A percentile compares a stretch with the other conserved stretches of the same genome.
These are phyloP conservation scores for Lyophyllum semitale DNA, from an alignment of 768 basidiomycete genomes.

Conservation along the genomic window DNA sequence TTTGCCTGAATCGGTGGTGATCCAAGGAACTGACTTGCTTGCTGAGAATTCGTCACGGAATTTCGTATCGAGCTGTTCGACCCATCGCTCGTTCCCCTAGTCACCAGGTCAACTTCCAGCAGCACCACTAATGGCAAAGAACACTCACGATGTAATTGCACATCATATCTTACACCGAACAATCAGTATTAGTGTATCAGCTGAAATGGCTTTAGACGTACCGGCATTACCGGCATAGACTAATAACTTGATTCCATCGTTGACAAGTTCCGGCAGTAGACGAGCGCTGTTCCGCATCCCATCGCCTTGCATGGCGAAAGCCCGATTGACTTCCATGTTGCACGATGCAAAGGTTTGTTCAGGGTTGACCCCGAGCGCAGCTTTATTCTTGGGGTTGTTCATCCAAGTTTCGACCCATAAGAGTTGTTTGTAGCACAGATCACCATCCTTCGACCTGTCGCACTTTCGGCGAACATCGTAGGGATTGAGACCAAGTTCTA, in stretches of 20 bases:
- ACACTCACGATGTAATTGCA: constrained; percentile 75
- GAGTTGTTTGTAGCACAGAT: constrained; percentile 80
- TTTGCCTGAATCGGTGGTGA: constrained; percentile 50
- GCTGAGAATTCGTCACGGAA: constrained; percentile 63
- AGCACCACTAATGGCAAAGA: not conserved
- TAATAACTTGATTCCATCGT: constrained; percentile 80
- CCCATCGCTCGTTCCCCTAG: constrained; percentile 80
- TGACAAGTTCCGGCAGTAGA: constrained; percentile 78
- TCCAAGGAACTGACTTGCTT: constrained; percentile 56
- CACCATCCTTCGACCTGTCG: constrained; percentile 68
- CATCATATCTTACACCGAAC: constrained; percentile 63
- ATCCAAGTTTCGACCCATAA: constrained; percentile 87
- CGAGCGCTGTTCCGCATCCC: constrained; percentile 80
- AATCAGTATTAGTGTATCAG: constrained; percentile 15
- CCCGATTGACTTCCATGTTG: constrained; percentile 79
- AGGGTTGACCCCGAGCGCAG: constrained; percentile 73
- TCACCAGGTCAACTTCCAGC: not conserved
- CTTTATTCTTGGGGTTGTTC: constrained; percentile 77
- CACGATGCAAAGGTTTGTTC: constrained; percentile 66
- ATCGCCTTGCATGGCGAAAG: constrained; percentile 82
- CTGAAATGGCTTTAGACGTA: constrained; percentile 31
- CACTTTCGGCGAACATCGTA: constrained; percentile 86
- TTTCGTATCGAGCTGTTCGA: constrained; percentile 58
- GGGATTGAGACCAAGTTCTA: constrained; percentile 78
- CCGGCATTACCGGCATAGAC: constrained; percentile 90